Conservation (phyloP, 352 stramenopile species). For the Saprolegnia parasitica region DNA sequence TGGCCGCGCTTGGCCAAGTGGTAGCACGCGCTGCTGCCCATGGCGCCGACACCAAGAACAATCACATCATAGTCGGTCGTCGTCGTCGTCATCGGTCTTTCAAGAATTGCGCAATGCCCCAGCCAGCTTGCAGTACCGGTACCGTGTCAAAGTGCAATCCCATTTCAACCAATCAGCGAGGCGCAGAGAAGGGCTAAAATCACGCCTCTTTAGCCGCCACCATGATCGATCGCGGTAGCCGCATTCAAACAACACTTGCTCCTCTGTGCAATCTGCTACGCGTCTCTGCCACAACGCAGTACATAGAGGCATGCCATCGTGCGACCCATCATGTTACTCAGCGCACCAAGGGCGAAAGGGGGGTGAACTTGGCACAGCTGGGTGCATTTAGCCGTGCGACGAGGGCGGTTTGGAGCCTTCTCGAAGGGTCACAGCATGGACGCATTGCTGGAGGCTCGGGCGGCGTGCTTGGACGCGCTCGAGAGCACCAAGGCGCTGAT, state of each 20-base stretch:
- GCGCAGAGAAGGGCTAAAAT: too few species aligned
- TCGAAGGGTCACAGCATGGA: slow-evolving; percentile 1
- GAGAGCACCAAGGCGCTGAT: slow-evolving; percentile 22
- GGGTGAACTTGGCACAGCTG: background rate
- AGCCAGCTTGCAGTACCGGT: background rate
- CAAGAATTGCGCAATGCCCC: too few species aligned
- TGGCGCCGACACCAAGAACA: slow-evolving; percentile 54
- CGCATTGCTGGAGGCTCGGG: slow-evolving; percentile 1
- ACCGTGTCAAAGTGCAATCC: too few species aligned
- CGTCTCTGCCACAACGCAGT: too few species aligned
- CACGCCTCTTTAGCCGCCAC: too few species aligned
- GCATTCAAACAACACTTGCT: too few species aligned
- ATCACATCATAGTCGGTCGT: slow-evolving; percentile 41
- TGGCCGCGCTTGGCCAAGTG: slow-evolving; percentile 40
- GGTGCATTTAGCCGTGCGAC: background rate
- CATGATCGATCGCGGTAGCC: too few species aligned
- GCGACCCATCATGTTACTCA: too few species aligned
- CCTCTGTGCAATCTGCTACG: too few species aligned
- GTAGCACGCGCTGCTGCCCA: slow-evolving; percentile 63
- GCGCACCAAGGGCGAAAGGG: background rate
- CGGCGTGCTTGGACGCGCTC: slow-evolving; percentile 14
- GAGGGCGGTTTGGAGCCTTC: background rate
- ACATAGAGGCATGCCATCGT: too few species aligned
- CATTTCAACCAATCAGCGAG: too few species aligned
- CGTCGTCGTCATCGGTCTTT: background rate